Percentiles rank a stretch among this genome's conserved stretches.
Evolutionary conservation across 345 rosid genomes (phyloP).

Genomic region (Toxicodendron radicans): DNA sequence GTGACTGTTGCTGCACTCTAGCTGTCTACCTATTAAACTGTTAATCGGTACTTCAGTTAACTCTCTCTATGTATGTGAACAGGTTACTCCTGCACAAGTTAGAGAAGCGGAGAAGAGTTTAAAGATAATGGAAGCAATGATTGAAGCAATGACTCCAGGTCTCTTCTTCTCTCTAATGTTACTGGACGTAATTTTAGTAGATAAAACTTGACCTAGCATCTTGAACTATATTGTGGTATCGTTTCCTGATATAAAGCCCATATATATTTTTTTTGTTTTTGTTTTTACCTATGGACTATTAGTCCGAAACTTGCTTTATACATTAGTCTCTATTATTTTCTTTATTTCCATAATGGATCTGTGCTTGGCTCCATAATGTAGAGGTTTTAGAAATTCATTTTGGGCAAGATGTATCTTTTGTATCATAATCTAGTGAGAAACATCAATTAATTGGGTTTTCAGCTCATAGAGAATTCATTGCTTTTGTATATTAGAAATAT

Average conservation of each 20-base stretch:
- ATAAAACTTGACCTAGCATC: constrained; percentile 9
- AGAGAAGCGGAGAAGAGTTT: constrained; percentile 95
- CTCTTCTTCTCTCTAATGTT: constrained; percentile 17
- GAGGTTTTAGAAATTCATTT: not conserved
- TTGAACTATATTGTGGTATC: not conserved
- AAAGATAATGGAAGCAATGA: constrained; percentile 81
- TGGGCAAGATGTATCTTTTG: not conserved
- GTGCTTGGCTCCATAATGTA: not conserved
- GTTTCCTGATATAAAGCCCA: no score
- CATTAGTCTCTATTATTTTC: not conserved
- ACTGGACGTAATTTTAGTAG: constrained; percentile 8
- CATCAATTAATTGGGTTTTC: not conserved
- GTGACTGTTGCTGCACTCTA: not conserved
- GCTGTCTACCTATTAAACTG: not conserved
- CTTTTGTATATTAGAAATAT: not conserved
- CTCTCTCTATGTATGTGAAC: constrained; percentile 23
- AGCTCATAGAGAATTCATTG: not conserved
- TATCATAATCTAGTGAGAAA: not conserved
- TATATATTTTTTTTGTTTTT: not conserved
- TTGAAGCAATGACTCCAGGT: constrained; percentile 98
- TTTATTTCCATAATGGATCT: not conserved
- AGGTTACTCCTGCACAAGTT: constrained; percentile 90
- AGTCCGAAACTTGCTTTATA: not conserved
- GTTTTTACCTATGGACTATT: not conserved
- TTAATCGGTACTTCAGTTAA: not conserved